Conservation (phyloP, 2,329 filamentous ascomycete species). For the Fusarium sambucinum region DNA sequence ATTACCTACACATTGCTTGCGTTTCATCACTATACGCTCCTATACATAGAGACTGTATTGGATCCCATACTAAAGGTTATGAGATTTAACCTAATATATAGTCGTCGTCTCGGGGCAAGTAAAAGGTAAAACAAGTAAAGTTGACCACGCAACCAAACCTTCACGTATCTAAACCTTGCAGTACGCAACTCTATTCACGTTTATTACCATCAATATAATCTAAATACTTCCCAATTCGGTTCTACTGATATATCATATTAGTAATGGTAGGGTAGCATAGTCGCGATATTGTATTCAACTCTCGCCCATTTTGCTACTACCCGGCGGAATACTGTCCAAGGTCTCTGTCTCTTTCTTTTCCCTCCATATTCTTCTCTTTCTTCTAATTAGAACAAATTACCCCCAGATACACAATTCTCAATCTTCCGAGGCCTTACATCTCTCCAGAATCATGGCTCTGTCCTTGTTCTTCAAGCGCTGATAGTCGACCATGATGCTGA, state of each 20-base stretch:
- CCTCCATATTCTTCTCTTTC: neutral
- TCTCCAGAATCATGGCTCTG: too few species aligned
- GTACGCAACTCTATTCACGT: neutral
- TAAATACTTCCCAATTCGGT: neutral
- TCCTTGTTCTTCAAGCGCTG: neutral
- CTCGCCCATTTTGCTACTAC: neutral
- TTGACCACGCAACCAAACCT: too few species aligned
- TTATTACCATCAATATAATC: too few species aligned
- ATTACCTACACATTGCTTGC: neutral
- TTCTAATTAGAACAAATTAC: neutral
- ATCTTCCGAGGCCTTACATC: neutral
- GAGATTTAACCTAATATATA: neutral
- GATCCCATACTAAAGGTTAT: neutral
- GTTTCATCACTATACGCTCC: too few species aligned
- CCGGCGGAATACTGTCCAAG: neutral
- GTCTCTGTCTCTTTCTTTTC: neutral
- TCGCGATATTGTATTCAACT: neutral
- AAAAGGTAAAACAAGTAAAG: neutral
- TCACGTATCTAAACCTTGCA: neutral
- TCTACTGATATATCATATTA: neutral
- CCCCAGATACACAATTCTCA: neutral
- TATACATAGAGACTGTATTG: too few species aligned
- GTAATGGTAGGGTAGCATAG: neutral
- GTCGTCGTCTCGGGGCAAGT: neutral
- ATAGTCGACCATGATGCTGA: neutral